These are phyloP conservation scores for Hanseniaspora occidentalis DNA, from an alignment of 805 yeast genomes.

Conservation along the genomic window DNA sequence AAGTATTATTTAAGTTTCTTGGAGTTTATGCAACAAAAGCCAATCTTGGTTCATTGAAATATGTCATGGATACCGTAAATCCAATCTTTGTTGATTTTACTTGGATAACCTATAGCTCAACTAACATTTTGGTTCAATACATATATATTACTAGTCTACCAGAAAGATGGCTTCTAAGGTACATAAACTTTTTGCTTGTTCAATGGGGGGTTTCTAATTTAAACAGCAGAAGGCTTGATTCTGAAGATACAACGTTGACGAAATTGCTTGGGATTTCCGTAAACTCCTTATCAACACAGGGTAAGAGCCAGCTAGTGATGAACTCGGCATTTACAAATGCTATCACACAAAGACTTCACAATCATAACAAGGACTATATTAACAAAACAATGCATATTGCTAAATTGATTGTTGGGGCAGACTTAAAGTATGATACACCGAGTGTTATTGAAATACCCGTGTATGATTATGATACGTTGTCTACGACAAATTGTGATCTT, in stretches of 20 bases:
- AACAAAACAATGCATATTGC: constrained; percentile 26
- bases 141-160: constrained; percentile 9
- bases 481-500: too few species aligned
- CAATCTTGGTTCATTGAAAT: not conserved
- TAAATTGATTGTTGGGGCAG: constrained; percentile 16
- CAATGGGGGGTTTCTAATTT: constrained; percentile 7
- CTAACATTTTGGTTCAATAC: constrained; percentile 1
- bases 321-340: constrained; percentile 15
- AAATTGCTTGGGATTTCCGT: constrained; percentile 12
- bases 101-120: not conserved
- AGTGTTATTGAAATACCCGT: constrained; percentile 15
- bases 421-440: constrained; percentile 19
- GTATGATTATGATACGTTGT: too few species aligned
- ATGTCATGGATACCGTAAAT: constrained; percentile 3
- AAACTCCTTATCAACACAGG: constrained; percentile 5
- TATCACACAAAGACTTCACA: constrained; percentile 18
- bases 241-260: constrained; percentile 14
- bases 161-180: not conserved
- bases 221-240: constrained; percentile 5
- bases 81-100: constrained; percentile 2
- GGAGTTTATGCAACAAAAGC: not conserved
- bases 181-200: constrained; percentile 1
- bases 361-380: constrained; percentile 13
- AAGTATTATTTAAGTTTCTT: not conserved
- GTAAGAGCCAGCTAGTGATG: constrained; percentile 8